Conservation (phyloP, 805 yeast genomes). For the Cyberlindnera misumaiensis region DNA sequence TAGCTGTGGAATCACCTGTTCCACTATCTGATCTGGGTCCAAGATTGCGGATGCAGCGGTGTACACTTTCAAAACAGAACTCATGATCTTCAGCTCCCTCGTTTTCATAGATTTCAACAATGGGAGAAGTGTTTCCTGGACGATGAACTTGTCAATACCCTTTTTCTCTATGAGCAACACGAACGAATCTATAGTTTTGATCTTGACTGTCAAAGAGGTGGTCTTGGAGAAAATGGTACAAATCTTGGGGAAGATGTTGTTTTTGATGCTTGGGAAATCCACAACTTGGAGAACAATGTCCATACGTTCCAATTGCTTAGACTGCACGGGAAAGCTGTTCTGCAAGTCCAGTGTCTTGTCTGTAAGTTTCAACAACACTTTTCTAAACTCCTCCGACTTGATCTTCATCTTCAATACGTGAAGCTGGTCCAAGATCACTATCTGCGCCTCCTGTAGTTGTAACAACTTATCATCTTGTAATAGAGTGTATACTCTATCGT, state of each 20-base stretch:
- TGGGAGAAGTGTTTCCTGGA: constrained; percentile 78
- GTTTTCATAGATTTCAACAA: constrained; percentile 69
- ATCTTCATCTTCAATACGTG: constrained; percentile 40
- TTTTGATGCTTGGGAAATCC: constrained; percentile 68
- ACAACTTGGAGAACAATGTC: constrained; percentile 37
- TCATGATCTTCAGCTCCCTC: constrained; percentile 59
- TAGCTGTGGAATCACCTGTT: constrained; percentile 46
- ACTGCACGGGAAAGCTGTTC: constrained; percentile 41
- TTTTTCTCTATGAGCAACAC: constrained; percentile 48
- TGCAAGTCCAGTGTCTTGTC: constrained; percentile 27
- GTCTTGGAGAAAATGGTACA: constrained; percentile 76
- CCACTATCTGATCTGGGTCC: constrained; percentile 44
- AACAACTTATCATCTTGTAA: constrained; percentile 29
- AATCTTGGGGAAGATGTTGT: constrained; percentile 65
- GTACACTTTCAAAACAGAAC: constrained; percentile 40
- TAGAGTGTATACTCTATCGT: constrained; percentile 34
- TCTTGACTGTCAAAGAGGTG: constrained; percentile 72
- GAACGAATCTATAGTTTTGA: constrained; percentile 57
- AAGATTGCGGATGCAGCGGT: constrained; percentile 29
- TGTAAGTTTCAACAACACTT: constrained; percentile 38
- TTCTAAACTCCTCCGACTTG: constrained; percentile 35
- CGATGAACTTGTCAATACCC: constrained; percentile 61
- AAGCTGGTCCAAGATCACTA: constrained; percentile 42
- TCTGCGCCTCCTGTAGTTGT: constrained; percentile 33
- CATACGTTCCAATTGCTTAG: constrained; percentile 39